Base-by-base conservation (phyloP, 2,329 filamentous ascomycete genomes). In the Xylaria sp. region DNA sequence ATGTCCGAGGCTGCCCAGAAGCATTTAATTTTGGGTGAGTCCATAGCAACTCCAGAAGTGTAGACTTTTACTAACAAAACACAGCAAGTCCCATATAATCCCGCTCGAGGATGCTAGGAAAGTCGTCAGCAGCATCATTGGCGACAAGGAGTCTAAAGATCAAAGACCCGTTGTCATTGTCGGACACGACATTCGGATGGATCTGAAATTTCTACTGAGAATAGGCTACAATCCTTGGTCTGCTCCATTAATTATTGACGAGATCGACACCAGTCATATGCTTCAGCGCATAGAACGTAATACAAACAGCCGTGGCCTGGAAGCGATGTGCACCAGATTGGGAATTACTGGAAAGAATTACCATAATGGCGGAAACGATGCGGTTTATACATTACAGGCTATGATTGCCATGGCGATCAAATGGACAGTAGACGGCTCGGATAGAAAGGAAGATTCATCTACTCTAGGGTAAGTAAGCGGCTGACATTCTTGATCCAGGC, bases 281-380 rank as follows among this genome's bases (percentile, higher is more conserved):
- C 91, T 90, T 77, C 87, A 88, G 64, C 84, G 86, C 14, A 83
- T 89, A 71, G 82, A 82, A 33, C 80, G 82, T 14, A 82, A 84
- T 21, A 70, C 73, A 0, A 79, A 89, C 2, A 74, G 81, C 3
- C 82, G 83, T 14, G 84, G 83, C 1, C 82, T 98, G 1, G 79
- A 78, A 0, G 78, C 70, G 5, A 81, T 96, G 14, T 83, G 97
- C 23, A 71, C 76, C 5, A 83, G 89, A 5, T 79, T 97, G 28
- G 84, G 84, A 2, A 84, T 96, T 8, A 70, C 78, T 0, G 85
- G 82, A 43, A 85, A 80, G 75, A 82, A 90, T 69, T 80, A 94
- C n/a, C 93, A 97, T 76, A 96, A 96, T 72, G 93, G 89, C 0
- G 88, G 93, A 1, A 97, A 97, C 67, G 93, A 97, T 73, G 92